Evolutionary conservation across 371 early-diverging fungal species (phyloP), one percentile per base, ranked within the genome.

Genomic region (Racocetra persica): DNA sequence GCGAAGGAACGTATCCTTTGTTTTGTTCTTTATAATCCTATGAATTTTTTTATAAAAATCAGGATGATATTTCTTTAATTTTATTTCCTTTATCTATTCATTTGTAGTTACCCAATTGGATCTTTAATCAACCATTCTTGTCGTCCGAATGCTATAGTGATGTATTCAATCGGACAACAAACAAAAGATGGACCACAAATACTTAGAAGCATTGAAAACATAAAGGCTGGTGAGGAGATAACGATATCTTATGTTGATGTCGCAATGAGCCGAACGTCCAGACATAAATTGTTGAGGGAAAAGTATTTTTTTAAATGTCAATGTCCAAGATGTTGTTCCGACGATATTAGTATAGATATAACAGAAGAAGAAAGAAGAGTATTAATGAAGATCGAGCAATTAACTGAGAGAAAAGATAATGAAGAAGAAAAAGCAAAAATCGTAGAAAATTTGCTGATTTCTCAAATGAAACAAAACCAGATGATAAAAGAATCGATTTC

Each of bases 51-150:
- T 8, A 45, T 45, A 45, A 45, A n/a, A 0, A 45, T 8, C 4
- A 45, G 8, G 45, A 45, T 45, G 45, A 45, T 45, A 38, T 65
- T 65, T 65, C 32, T 8, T 38, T 65, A 2, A 65, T 32, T 32
- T 11, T 18, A 16, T 4, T 65, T 36, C 16, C 10, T 4, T 63
- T 65, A 26, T 36, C 36, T 32, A 10, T 32, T 20, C 20, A 5
- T 45, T 65, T 13, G 7, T 22, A 67, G 69, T 13, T 95, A 91
- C 76, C 95, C 96, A 0, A 82, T 94, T 6, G 94, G 90, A 0
- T 90, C 95, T 1, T 84, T 96, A 70, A 90, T 97, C 83, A 97
- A 97, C 84, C 96, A 97, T 85, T 92, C 94, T 2, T 97, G 97
- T 82, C 82, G 87, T 16, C 97, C 96, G 14, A 96, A 95, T 77